These are phyloP conservation scores for Leccinum longicurvipes DNA, from an alignment of 768 basidiomycete species.

Conservation along the genomic window DNA sequence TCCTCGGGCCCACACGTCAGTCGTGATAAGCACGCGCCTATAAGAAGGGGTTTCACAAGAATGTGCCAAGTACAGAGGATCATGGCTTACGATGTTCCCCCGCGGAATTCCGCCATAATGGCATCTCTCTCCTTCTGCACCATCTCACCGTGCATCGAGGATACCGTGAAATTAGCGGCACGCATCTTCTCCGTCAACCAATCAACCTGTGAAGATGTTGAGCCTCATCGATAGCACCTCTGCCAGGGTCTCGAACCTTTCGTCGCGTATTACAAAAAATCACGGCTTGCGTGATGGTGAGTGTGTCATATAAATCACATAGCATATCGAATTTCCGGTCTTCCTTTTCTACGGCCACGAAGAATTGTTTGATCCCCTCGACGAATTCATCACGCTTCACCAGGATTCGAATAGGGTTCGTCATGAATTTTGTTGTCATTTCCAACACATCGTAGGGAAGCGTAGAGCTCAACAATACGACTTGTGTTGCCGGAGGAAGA, in stretches of 20 bases:
- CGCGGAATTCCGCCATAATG: conserved; percentile 95
- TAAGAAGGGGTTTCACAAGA: conserved; percentile 3
- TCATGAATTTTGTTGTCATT: conserved; percentile 99
- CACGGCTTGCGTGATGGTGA: conserved; percentile 98
- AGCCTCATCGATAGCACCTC: neutral
- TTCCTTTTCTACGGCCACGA: conserved; percentile 98
- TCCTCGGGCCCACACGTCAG: conserved; percentile 96
- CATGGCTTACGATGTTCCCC: conserved; percentile 75
- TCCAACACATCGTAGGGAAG: conserved; percentile 96
- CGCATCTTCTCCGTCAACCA: conserved; percentile 99
- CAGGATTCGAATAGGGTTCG: conserved; percentile 95
- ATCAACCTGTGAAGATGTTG: conserved; percentile 61
- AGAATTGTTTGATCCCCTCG: conserved; percentile 95
- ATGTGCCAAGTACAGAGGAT: neutral
- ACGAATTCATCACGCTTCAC: conserved; percentile 99
- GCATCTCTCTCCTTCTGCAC: conserved; percentile 92
- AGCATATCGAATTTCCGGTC: conserved; percentile 99
- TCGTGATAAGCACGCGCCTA: conserved; percentile 92
- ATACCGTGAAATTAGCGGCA: conserved; percentile 97
- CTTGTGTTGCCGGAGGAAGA: conserved; percentile 95
- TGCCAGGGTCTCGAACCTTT: conserved; percentile 57
- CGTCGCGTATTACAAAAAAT: conserved; percentile 98
- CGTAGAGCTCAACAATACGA: conserved; percentile 93
- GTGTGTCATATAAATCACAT: conserved; percentile 95
- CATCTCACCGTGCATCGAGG: conserved; percentile 96